Evolutionary conservation across 2,329 filamentous ascomycete genomes (phyloP), one percentile per base, ranked within the genome.

Genomic region (Lojkania enalia): DNA sequence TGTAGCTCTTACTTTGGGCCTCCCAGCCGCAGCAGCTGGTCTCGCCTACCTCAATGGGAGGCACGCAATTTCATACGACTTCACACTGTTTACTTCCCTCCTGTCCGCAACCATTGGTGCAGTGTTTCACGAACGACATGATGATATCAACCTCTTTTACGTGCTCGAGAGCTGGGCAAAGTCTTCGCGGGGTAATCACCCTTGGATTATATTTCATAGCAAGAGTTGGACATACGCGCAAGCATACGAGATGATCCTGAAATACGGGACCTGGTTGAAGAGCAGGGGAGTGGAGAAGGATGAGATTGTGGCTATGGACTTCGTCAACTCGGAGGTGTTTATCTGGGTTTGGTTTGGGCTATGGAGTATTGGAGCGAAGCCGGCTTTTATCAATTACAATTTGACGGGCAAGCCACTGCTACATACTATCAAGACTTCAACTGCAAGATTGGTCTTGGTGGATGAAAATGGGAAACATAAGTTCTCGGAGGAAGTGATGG

Each of bases 41-140:
- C 75, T 80, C 35, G 76, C 77, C 13, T 88, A 88, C 52, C 71
- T 87, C 30, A 80, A 90, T 61, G 87, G 80, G 36, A 88, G 86
- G 67, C 82, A 80, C 57, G 80, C 85, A 56, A 55, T 90, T 36
- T 64, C 71, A 29, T 80, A 86, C 56, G 87, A 91, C 63, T 66
- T 75, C 32, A 64, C 71, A 5, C 66, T 90, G 13, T 59, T 92
- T n/a, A 75, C 72, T 23, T 77, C 77, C 40, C 68, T 81, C 29
- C 27, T 81, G 11, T 76, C 75, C 20, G 69, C 77, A 14, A 57
- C 73, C 11, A 49, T 78, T 30, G 71, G 70, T 14, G 66, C 75
- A 35, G 61, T 67, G 6, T 65, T 74, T 48, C 75, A 78, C 51
- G 76, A 84, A 58, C 76, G 74, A 32, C 73, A 71, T 25, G 85